Percentiles rank a stretch among this genome's conserved stretches.
Conservation (phyloP, 352 stramenopile genomes). For the Peronospora farinosa region DNA sequence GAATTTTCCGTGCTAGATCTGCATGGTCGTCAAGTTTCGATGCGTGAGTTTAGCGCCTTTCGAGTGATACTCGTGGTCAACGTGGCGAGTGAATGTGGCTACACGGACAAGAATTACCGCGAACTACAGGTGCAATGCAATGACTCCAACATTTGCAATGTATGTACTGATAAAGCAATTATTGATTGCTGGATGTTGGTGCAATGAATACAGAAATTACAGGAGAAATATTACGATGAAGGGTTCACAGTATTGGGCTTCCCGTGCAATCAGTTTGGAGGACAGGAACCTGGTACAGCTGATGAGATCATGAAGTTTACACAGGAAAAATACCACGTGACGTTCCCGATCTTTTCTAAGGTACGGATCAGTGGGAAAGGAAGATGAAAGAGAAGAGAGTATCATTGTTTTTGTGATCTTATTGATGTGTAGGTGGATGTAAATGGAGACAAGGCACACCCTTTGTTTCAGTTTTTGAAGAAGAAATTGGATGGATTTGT, state of each 20-base stretch:
- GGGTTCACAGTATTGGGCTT: slow-evolving; percentile 89
- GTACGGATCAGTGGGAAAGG: slow-evolving; percentile 15
- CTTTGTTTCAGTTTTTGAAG: slow-evolving; percentile 91
- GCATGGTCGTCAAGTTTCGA: slow-evolving; percentile 35
- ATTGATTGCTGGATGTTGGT: neutral
- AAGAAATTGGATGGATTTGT: slow-evolving; percentile 49
- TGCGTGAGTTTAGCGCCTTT: slow-evolving; percentile 43
- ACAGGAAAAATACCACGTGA: slow-evolving; percentile 61
- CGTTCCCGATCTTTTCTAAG: slow-evolving; percentile 86
- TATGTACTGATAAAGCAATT: neutral
- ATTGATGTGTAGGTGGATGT: slow-evolving; percentile 80
- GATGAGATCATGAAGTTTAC: slow-evolving; percentile 76
- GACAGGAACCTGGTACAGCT: slow-evolving; percentile 77
- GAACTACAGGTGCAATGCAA: slow-evolving; percentile 2
- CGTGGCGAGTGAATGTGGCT: slow-evolving; percentile 45
- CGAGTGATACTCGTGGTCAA: slow-evolving; percentile 78
- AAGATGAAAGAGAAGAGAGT: neutral
- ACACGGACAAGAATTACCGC: slow-evolving; percentile 3
- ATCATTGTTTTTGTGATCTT: slow-evolving; percentile 1
- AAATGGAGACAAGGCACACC: slow-evolving; percentile 84
- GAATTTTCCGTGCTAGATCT: slow-evolving; percentile 56
- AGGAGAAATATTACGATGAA: slow-evolving; percentile 63
- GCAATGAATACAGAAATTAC: slow-evolving; percentile 39
- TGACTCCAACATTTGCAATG: neutral
- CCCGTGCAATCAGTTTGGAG: slow-evolving; percentile 95